Evolutionary conservation across 2,329 filamentous ascomycete genomes (phyloP).

Genomic region (Fusarium bulbicola): DNA sequence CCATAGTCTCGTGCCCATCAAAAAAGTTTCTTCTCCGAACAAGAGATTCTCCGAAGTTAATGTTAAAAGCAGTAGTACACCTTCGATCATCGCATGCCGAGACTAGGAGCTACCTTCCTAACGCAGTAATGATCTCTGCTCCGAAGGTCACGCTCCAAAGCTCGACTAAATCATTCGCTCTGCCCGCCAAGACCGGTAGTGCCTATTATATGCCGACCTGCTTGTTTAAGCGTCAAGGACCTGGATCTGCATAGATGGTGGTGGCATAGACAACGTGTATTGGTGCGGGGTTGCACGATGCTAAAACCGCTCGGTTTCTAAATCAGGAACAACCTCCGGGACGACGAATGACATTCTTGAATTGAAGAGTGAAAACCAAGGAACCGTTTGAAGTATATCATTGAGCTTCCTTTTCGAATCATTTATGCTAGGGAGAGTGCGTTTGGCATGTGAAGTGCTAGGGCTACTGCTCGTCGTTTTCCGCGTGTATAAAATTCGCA

Average conservation of each 20-base stretch:
- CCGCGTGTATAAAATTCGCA: constrained; percentile 38
- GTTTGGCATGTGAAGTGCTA: neutral
- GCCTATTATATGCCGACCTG: neutral
- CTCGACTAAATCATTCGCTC: constrained; percentile 19
- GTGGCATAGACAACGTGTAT: constrained; percentile 2
- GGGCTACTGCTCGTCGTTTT: constrained; percentile 26
- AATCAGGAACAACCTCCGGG: constrained; percentile 12
- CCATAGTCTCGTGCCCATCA: no score
- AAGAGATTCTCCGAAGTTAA: neutral
- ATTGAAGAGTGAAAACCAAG: neutral
- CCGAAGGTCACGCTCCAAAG: constrained; percentile 16
- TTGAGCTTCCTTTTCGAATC: constrained; percentile 9
- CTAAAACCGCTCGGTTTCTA: neutral
- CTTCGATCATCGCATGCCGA: neutral
- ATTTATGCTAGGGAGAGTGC: neutral
- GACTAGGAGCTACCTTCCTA: constrained; percentile 18
- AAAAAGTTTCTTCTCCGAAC: no score
- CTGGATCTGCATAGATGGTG: constrained; percentile 23
- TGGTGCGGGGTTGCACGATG: constrained; percentile 26
- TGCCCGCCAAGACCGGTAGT: neutral
- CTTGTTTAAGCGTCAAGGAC: constrained; percentile 5
- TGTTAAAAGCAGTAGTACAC: neutral
- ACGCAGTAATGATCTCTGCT: constrained; percentile 25
- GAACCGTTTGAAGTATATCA: neutral
- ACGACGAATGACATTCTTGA: constrained; percentile 2